These are phyloP conservation scores for Macadamia integrifolia DNA, from an alignment of 164 flowering plant genomes.

Conservation along the genomic window DNA sequence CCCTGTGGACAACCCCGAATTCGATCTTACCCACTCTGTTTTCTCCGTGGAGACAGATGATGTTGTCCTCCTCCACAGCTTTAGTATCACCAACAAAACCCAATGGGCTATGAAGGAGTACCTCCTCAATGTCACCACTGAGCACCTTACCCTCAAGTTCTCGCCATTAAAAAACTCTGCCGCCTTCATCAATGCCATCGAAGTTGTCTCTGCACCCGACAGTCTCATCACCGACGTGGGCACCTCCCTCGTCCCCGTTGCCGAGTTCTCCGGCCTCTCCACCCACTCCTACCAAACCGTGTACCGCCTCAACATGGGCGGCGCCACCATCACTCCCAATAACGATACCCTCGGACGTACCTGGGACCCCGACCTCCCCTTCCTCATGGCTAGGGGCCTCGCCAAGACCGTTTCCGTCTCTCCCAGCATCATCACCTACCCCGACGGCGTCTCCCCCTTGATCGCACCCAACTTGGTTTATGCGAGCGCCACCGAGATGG, in stretches of 20 bases:
- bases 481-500: conserved; percentile 74
- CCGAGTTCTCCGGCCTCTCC: conserved; percentile 35
- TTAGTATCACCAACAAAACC: conserved; percentile 42
- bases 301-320: conserved; percentile 80
- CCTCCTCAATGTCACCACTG: conserved; percentile 53
- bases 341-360: conserved; percentile 81
- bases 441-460: conserved; percentile 36
- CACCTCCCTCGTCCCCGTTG: conserved; percentile 41
- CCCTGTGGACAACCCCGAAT: conserved; percentile 35
- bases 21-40: conserved; percentile 40
- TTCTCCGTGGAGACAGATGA: conserved; percentile 46
- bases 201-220: conserved; percentile 74
- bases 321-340: conserved; percentile 60
- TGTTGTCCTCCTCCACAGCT: conserved; percentile 61
- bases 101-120: conserved; percentile 66
- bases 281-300: conserved; percentile 63
- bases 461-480: conserved; percentile 83
- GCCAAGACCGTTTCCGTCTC: conserved; percentile 40
- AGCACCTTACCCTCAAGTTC: conserved; percentile 43
- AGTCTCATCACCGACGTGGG: conserved; percentile 51
- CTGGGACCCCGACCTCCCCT: conserved; percentile 64
- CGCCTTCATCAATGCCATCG: conserved; percentile 75
- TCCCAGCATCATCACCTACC: conserved; percentile 40
- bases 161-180: conserved; percentile 58
- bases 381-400: conserved; percentile 69